Conservation (phyloP, 192 early-diverging fungal genomes). For the Podila minutissima region DNA sequence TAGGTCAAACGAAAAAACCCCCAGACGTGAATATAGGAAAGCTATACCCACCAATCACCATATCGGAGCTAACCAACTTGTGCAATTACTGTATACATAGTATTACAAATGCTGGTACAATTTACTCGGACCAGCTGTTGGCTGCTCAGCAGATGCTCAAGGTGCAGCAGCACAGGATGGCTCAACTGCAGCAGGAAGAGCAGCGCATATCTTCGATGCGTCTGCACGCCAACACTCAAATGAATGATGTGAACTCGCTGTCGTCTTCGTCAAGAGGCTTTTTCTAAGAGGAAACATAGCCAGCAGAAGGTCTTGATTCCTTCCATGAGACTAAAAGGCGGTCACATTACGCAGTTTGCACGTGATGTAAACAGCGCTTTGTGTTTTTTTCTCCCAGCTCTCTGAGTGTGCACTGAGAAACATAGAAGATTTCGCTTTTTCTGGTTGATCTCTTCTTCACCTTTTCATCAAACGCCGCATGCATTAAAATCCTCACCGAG, state of each 20-base stretch:
- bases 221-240: conserved; percentile 20
- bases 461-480: no score
- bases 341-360: background rate
- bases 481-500: no score
- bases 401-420: no score
- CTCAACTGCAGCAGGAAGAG: conserved; percentile 33
- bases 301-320: no score
- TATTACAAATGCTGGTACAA: conserved; percentile 33
- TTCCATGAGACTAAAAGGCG: background rate
- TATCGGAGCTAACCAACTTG: background rate
- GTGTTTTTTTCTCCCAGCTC: background rate
- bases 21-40: no score
- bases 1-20: background rate
- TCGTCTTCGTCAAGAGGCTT: conserved; percentile 3
- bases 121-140: conserved; percentile 44
- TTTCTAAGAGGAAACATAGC: no score
- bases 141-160: conserved; percentile 44
- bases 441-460: no score
- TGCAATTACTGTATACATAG: background rate
- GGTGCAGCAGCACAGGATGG: conserved; percentile 49
- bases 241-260: conserved; percentile 21
- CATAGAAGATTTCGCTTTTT: no score
- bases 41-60: no score
- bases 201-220: conserved; percentile 33
- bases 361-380: background rate